phyloP scores from a whole-genome alignment of 495 filamentous ascomycete species.

The Amorphotheca resinae region DNA sequence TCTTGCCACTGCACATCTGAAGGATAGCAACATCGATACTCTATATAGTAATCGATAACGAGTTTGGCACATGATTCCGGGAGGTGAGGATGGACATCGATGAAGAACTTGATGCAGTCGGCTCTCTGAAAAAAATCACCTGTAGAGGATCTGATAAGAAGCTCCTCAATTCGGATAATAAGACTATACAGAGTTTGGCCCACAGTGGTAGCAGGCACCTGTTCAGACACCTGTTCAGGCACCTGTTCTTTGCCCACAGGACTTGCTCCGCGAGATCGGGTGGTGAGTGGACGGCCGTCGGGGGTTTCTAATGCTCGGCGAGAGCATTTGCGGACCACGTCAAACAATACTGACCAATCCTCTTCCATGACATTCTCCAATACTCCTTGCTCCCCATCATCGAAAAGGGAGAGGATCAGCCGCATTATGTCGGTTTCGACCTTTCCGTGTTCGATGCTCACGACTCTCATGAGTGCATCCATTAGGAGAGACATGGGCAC shows the following conservation, averaged over 20 bases:
- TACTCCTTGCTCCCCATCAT: slow-evolving; percentile 26
- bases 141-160: slow-evolving; percentile 21
- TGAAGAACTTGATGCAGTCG: slow-evolving; percentile 57
- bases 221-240: slow-evolving; percentile 5
- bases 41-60: slow-evolving; percentile 45
- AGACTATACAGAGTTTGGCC: slow-evolving; percentile 18
- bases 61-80: slow-evolving; percentile 45
- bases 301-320: slow-evolving; percentile 12
- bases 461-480: slow-evolving; percentile 45
- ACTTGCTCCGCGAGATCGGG: slow-evolving; percentile 5
- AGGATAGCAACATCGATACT: slow-evolving; percentile 56
- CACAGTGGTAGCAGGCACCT: slow-evolving; percentile 9
- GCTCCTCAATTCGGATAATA: slow-evolving; percentile 29
- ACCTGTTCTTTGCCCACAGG: slow-evolving; percentile 9
- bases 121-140: slow-evolving; percentile 43
- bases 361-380: slow-evolving; percentile 37
- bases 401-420: slow-evolving; percentile 37
- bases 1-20: slow-evolving; percentile 54
- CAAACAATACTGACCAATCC: slow-evolving; percentile 39
- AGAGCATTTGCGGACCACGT: slow-evolving; percentile 31
- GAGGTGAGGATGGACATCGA: slow-evolving; percentile 41
- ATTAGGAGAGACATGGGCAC: slow-evolving; percentile 44
- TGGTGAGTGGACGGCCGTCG: slow-evolving; percentile 14
- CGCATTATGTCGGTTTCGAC: slow-evolving; percentile 45
- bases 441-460: slow-evolving; percentile 36